Base-by-base conservation (phyloP, 257 asterid genomes). In the Linaria vulgaris region DNA sequence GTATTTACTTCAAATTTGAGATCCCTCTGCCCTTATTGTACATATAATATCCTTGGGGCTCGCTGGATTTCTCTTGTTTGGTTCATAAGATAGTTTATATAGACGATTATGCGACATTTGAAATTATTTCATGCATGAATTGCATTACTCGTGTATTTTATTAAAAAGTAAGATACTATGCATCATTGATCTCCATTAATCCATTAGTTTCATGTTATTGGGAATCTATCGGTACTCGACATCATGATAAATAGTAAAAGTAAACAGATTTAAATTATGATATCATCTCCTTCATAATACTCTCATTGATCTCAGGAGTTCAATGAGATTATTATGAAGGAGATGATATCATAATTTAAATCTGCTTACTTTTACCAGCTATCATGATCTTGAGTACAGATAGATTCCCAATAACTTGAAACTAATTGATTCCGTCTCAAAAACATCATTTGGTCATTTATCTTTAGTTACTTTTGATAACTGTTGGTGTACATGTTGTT, bases 81-180 rank as follows among this genome's bases (percentile, higher is more conserved):
- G 17, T 24, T 9, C 15, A 23, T 19, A 16, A 23, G 59, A 6
- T 53, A n/a, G 6, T 52, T 52, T 0, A 14, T 24, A 34, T 34
- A 23, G 25, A 49, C 31, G 50, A 39, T 24, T 59, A 19, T 53
- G 62, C 55, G 17, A 13, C 21, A 4, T n/a, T 50, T 58, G 57
- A 15, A 52, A 11, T 53, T 12, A 65, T 39, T 39, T 59, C 19
- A 39, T 16, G 12, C 43, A 0, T 22, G 13, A 23, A 38, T 50
- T 67, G 24, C 70, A 34, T 27, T 14, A 22, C 15, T 60, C 34
- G 19, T 41, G n/a, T n/a, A n/a, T n/a, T n/a, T n/a, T n/a, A n/a
- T n/a, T n/a, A n/a, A n/a, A n/a, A n/a, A n/a, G n/a, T n/a, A n/a
- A n/a, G n/a, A n/a, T n/a, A n/a, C n/a, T n/a, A n/a, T n/a, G n/a